phyloP scores from a whole-genome alignment of 257 asterid genomes.

The Cruciata laevipes region DNA sequence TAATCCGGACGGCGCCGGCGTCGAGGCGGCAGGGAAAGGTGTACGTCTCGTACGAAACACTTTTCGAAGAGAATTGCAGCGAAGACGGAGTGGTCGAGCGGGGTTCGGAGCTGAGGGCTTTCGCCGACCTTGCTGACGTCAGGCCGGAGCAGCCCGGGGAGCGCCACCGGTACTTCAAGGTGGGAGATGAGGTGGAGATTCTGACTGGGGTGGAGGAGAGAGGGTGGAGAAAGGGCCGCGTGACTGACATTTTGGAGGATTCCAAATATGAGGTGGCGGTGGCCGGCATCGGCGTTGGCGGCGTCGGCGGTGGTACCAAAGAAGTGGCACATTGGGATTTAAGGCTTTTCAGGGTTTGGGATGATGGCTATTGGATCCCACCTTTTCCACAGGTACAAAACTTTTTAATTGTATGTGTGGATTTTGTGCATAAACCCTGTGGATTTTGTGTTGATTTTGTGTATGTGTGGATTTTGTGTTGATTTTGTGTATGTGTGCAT shows the following conservation, averaged over 20 bases:
- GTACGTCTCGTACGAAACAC: not conserved
- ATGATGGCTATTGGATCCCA: not conserved
- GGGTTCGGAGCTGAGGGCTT: not conserved
- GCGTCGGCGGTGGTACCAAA: not conserved
- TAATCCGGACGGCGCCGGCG: not conserved
- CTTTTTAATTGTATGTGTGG: too few relatives aligned
- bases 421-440: too few relatives aligned
- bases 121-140: not conserved
- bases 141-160: not conserved
- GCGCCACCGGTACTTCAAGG: not conserved
- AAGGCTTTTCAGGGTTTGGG: not conserved
- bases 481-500: too few relatives aligned
- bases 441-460: too few relatives aligned
- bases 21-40: not conserved
- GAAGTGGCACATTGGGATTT: not conserved
- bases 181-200: not conserved
- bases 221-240: not conserved
- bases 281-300: not conserved
- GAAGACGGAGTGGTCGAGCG: too few relatives aligned
- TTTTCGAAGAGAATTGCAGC: not conserved
- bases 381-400: too few relatives aligned
- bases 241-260: not conserved
- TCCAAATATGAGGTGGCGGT: not conserved
- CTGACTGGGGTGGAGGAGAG: not conserved
- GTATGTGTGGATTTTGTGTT: too few relatives aligned